Percentiles rank a stretch among this genome's conserved stretches.
phyloP scores from a whole-genome alignment of 352 stramenopile species.

The Phytopythium ostracodes region DNA sequence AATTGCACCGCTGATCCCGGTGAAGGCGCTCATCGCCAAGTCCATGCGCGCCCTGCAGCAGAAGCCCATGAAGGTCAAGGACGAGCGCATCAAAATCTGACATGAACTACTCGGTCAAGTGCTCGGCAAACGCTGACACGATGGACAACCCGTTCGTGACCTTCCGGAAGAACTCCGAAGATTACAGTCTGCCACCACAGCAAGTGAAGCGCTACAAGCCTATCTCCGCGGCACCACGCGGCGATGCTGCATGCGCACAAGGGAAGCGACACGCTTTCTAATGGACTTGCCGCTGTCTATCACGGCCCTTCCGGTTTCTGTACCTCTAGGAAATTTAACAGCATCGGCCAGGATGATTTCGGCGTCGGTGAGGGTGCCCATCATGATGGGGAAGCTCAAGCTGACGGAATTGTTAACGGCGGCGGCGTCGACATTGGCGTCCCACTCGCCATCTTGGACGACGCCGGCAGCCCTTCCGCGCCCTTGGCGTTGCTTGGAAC shows the following conservation, averaged over 20 bases:
- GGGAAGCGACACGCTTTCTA: too few relatives aligned
- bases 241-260: too few relatives aligned
- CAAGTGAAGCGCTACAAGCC: too few relatives aligned
- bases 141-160: conserved; percentile 52
- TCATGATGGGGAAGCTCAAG: conserved; percentile 82
- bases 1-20: conserved; percentile 92
- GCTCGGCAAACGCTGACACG: conserved; percentile 51
- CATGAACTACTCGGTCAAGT: conserved; percentile 62
- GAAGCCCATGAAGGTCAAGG: conserved; percentile 89
- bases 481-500: too few relatives aligned
- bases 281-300: neutral
- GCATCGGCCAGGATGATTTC: conserved; percentile 43
- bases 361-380: conserved; percentile 50
- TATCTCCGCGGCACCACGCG: too few relatives aligned
- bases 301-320: neutral
- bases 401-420: conserved; percentile 83
- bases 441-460: too few relatives aligned
- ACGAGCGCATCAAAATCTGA: conserved; percentile 94
- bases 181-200: too few relatives aligned
- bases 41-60: conserved; percentile 87
- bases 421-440: too few relatives aligned
- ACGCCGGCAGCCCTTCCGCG: too few relatives aligned
- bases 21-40: conserved; percentile 88
- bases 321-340: neutral
- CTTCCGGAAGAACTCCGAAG: too few relatives aligned